Percentiles rank a stretch among this genome's conserved stretches.
Conservation (phyloP, 495 filamentous ascomycete species). For the Tuber aestivum region DNA sequence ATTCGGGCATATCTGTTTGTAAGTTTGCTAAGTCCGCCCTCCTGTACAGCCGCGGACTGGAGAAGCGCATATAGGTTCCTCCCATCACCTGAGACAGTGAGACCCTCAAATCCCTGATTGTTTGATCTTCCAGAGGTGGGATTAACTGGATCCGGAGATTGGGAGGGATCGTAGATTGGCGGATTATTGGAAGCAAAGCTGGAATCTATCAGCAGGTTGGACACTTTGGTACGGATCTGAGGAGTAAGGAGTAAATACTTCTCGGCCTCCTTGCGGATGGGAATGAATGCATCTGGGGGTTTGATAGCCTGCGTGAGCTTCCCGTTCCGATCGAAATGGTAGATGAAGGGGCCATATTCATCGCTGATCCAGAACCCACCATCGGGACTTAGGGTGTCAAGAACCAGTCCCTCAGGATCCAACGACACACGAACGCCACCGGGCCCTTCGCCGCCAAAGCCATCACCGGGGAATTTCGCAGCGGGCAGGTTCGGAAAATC, state of each 20-base stretch:
- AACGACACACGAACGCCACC: slow-evolving; percentile 60
- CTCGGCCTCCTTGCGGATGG: slow-evolving; percentile 53
- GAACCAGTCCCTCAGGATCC: slow-evolving; percentile 67
- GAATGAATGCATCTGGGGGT: slow-evolving; percentile 63
- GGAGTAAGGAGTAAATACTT: slow-evolving; percentile 7
- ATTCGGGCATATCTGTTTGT: slow-evolving; percentile 55
- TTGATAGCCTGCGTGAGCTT: slow-evolving; percentile 61
- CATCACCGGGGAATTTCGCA: slow-evolving; percentile 64
- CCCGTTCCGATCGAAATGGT: slow-evolving; percentile 57
- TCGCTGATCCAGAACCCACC: slow-evolving; percentile 71
- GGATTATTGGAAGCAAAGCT: slow-evolving; percentile 58
- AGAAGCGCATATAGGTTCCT: slow-evolving; percentile 62
- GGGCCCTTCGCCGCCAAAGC: slow-evolving; percentile 59
- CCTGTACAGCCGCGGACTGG: slow-evolving; percentile 62
- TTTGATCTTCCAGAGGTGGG: slow-evolving; percentile 62
- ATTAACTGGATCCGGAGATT: slow-evolving; percentile 50
- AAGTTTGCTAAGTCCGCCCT: slow-evolving; percentile 56
- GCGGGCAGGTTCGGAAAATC: slow-evolving; percentile 62
- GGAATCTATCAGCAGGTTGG: slow-evolving; percentile 17
- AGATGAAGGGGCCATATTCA: slow-evolving; percentile 74
- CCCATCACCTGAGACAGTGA: slow-evolving; percentile 60
- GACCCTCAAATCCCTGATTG: slow-evolving; percentile 73
- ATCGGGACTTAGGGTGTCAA: slow-evolving; percentile 49
- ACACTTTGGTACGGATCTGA: background rate
- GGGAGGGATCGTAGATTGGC: slow-evolving; percentile 54